A percentile compares a stretch with the other conserved stretches of the same genome.
Evolutionary conservation across 2,329 filamentous ascomycete species (phyloP).

Genomic region (Penicillium sp.): DNA sequence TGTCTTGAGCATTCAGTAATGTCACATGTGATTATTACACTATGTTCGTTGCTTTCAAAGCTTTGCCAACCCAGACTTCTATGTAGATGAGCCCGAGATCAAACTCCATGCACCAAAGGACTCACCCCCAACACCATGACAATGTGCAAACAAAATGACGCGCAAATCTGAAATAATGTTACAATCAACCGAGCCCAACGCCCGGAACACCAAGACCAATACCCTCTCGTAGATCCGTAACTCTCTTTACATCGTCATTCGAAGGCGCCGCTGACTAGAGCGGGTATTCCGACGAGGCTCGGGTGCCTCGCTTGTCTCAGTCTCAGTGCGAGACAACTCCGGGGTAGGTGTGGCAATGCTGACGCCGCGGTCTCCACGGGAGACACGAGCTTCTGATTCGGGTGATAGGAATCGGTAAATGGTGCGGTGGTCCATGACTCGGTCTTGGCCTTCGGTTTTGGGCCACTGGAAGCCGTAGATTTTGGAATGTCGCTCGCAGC

Average conservation of each 20-base stretch:
- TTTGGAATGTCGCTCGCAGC: conserved; percentile 93
- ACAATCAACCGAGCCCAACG: conserved; percentile 4
- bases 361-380: conserved; percentile 36
- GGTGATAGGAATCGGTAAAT: conserved; percentile 77
- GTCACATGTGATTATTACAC: neutral
- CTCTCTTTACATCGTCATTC: conserved; percentile 34
- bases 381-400: conserved; percentile 55
- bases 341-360: conserved; percentile 38
- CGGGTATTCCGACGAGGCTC: conserved; percentile 35
- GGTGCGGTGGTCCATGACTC: conserved; percentile 75
- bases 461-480: conserved; percentile 94
- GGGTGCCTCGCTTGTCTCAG: conserved; percentile 33
- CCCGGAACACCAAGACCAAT: conserved; percentile 1
- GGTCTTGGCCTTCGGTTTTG: conserved; percentile 74
- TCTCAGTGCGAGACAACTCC: conserved; percentile 37
- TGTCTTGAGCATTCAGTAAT: neutral
- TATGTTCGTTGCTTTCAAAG: neutral
- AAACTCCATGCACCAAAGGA: conserved; percentile 2
- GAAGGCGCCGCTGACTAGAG: conserved; percentile 32
- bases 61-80: neutral
- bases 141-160: conserved; percentile 10
- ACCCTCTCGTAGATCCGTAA: conserved; percentile 5
- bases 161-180: conserved; percentile 8
- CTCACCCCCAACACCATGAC: conserved; percentile 8
- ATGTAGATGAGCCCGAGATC: neutral